These are phyloP conservation scores for Yamadazyma sp. DNA, from an alignment of 805 yeast species.

Conservation along the genomic window DNA sequence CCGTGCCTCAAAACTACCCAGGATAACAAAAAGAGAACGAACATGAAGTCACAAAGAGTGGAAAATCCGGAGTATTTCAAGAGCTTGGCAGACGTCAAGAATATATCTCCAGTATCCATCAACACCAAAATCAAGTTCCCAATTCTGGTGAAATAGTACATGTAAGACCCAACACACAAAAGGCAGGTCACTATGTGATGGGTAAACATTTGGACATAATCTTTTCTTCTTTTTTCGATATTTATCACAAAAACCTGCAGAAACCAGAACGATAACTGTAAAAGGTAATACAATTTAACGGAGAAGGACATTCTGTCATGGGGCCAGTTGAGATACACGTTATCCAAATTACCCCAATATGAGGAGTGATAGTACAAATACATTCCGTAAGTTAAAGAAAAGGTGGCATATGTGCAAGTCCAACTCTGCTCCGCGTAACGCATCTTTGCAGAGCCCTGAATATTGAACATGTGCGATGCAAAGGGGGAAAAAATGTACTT, in stretches of 20 bases:
- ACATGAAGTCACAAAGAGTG: slow-evolving; percentile 63
- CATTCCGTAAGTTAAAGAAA: slow-evolving; percentile 57
- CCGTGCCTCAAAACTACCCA: slow-evolving; percentile 80
- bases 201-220: slow-evolving; percentile 79
- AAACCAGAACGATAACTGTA: slow-evolving; percentile 75
- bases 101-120: slow-evolving; percentile 83
- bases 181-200: slow-evolving; percentile 82
- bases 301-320: slow-evolving; percentile 52
- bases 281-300: slow-evolving; percentile 69
- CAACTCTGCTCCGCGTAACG: slow-evolving; percentile 89
- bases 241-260: slow-evolving; percentile 77
- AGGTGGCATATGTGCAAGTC: slow-evolving; percentile 60
- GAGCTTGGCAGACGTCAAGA: slow-evolving; percentile 71
- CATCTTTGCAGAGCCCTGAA: slow-evolving; percentile 52
- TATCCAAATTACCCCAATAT: slow-evolving; percentile 58
- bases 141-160: slow-evolving; percentile 66
- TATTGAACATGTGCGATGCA: slow-evolving; percentile 43
- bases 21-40: slow-evolving; percentile 59
- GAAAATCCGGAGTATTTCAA: slow-evolving; percentile 68
- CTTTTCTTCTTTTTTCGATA: slow-evolving; percentile 78
- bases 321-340: slow-evolving; percentile 72
- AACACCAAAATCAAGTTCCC: slow-evolving; percentile 76
- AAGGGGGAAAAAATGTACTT: slow-evolving; percentile 56
- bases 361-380: slow-evolving; percentile 56
- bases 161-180: slow-evolving; percentile 70